phyloP scores from a whole-genome alignment of 2,329 filamentous ascomycete genomes.

The Paecilomyces dactylethromorphus region DNA sequence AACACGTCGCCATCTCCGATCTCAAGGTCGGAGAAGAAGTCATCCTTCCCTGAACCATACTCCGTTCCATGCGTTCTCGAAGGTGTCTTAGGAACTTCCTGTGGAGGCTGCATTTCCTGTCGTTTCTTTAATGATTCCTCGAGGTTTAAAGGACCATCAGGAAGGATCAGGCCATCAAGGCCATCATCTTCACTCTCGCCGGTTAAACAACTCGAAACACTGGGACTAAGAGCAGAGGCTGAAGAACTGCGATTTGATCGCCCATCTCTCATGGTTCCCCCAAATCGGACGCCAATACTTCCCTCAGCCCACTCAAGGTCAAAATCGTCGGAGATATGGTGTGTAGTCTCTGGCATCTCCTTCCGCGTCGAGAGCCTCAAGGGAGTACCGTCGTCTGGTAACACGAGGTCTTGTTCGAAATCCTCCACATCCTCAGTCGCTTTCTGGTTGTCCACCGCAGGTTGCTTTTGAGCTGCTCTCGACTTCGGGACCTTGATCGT shows the following conservation, averaged over 20 bases:
- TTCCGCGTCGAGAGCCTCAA: constrained; percentile 56
- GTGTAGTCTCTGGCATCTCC: constrained; percentile 59
- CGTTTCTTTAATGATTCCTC: constrained; percentile 68
- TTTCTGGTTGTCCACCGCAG: neutral
- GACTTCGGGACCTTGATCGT: constrained; percentile 65
- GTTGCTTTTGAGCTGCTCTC: neutral
- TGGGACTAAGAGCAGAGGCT: constrained; percentile 83
- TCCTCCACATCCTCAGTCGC: constrained; percentile 50
- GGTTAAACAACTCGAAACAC: constrained; percentile 83
- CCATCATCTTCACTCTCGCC: constrained; percentile 91
- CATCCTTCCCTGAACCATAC: constrained; percentile 48
- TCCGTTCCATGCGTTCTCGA: constrained; percentile 13
- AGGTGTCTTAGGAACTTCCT: constrained; percentile 22
- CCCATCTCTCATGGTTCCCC: constrained; percentile 74
- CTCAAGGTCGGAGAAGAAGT: constrained; percentile 81
- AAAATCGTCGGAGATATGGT: constrained; percentile 64
- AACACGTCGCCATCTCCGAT: constrained; percentile 79
- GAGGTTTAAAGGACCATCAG: constrained; percentile 76
- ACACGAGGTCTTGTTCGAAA: constrained; percentile 66
- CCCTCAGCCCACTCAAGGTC: constrained; percentile 84
- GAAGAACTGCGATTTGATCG: constrained; percentile 79
- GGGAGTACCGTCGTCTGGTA: constrained; percentile 58
- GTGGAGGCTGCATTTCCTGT: constrained; percentile 43
- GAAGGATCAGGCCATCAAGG: constrained; percentile 81
- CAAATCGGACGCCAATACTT: constrained; percentile 83